Evolutionary conservation across 2,329 filamentous ascomycete genomes (phyloP).

Genomic region (Phyllosticta citribraziliensis): DNA sequence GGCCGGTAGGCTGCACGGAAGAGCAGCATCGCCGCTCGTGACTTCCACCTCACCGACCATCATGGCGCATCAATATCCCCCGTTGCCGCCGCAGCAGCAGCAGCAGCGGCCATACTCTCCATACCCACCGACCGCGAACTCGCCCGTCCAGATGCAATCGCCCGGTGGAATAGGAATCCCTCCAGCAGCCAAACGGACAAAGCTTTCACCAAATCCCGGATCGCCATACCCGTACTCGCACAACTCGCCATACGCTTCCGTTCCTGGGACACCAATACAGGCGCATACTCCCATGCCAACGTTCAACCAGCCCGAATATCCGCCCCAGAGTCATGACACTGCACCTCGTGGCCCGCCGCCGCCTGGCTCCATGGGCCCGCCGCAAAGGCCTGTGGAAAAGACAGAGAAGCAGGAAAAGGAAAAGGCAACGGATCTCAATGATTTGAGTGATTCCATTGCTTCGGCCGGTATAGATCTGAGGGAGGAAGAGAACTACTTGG

Average conservation of each 20-base stretch:
- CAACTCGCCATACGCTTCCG: conserved; percentile 30
- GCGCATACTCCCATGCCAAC: conserved; percentile 20
- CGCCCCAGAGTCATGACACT: conserved; percentile 11
- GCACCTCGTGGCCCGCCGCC: conserved; percentile 17
- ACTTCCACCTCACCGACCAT: not conserved
- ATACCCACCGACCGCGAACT: conserved; percentile 22
- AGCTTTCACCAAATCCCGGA: conserved; percentile 32
- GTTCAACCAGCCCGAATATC: conserved; percentile 44
- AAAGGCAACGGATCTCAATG: conserved; percentile 52
- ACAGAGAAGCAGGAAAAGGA: conserved; percentile 50
- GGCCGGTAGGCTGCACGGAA: conserved; percentile 7
- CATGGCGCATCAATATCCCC: conserved; percentile 19
- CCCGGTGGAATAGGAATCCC: conserved; percentile 50
- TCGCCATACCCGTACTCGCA: conserved; percentile 41
- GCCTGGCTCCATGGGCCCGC: conserved; percentile 50
- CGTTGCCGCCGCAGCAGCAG: conserved; percentile 26
- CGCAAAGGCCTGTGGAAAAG: conserved; percentile 48
- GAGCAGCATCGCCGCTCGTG: not conserved
- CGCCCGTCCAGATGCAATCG: conserved; percentile 27
- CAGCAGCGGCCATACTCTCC: conserved; percentile 52
- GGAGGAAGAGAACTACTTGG: conserved; percentile 75
- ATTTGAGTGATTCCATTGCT: conserved; percentile 73
- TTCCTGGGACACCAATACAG: conserved; percentile 23
- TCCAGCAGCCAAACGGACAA: conserved; percentile 54
- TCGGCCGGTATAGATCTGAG: conserved; percentile 80